Percentiles rank a stretch among this genome's conserved stretches.
These are phyloP conservation scores for Periconia sp. DNA, from an alignment of 2,329 filamentous ascomycete species.

Conservation along the genomic window DNA sequence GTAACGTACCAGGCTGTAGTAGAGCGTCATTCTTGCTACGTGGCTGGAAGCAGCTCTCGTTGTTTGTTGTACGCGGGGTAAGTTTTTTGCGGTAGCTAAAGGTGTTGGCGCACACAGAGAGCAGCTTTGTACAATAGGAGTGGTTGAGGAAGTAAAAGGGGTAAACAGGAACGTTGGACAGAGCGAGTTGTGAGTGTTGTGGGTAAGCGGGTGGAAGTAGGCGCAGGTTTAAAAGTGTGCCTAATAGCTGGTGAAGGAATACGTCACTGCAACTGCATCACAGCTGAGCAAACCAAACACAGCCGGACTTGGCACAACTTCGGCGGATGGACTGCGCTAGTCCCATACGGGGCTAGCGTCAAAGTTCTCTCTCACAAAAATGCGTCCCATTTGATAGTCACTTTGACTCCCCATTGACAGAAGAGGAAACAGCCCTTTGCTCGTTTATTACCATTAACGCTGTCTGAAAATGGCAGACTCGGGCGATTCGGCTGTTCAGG, in stretches of 20 bases:
- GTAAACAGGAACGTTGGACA: not conserved
- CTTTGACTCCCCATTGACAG: not conserved
- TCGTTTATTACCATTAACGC: not conserved
- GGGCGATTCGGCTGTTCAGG: not conserved
- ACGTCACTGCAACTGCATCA: conserved; percentile 25
- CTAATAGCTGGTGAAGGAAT: conserved; percentile 30
- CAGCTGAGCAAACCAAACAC: conserved; percentile 12
- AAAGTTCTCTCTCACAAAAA: conserved; percentile 5
- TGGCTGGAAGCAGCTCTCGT: conserved; percentile 21
- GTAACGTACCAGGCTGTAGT: conserved; percentile 65
- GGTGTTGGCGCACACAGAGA: not conserved
- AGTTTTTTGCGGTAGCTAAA: conserved; percentile 4
- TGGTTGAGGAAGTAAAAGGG: conserved; percentile 15
- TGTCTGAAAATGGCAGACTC: conserved; percentile 4
- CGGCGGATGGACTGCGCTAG: not conserved
- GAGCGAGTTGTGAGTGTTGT: not conserved
- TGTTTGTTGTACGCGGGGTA: conserved; percentile 27
- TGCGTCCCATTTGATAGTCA: not conserved
- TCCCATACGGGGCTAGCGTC: conserved; percentile 1
- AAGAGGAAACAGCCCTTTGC: not conserved
- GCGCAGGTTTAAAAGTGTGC: conserved; percentile 14
- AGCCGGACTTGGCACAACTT: conserved; percentile 6
- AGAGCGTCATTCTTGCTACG: conserved; percentile 64
- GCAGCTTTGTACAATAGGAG: conserved; percentile 12
- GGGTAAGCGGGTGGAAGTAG: conserved; percentile 1